A percentile compares a stretch with the other conserved stretches of the same genome.
phyloP scores from a whole-genome alignment of 164 flowering plant genomes.

The Cinnamomum chago region DNA sequence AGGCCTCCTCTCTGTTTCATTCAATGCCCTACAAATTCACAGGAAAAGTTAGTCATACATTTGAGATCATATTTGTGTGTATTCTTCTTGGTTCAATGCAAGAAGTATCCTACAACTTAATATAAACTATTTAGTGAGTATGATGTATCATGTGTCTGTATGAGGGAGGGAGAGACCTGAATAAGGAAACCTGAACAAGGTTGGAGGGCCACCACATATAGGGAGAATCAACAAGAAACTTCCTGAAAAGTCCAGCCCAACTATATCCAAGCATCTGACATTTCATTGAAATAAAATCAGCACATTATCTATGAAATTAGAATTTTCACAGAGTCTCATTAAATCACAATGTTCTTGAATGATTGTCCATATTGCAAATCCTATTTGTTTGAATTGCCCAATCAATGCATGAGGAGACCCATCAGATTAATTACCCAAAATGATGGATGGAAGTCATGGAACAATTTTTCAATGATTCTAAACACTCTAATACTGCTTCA shows the following conservation, averaged over 20 bases:
- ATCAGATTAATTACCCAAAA: no score
- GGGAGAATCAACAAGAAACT: constrained; percentile 12
- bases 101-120: no score
- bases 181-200: constrained; percentile 14
- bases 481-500: no score
- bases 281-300: neutral
- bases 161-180: constrained; percentile 4
- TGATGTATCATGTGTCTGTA: neutral
- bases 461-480: no score
- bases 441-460: no score
- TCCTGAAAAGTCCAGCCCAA: constrained; percentile 16
- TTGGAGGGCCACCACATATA: constrained; percentile 18
- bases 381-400: no score
- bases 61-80: no score
- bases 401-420: no score
- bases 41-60: neutral
- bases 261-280: constrained; percentile 14
- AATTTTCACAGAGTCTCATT: no score
- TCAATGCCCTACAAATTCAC: constrained; percentile 43
- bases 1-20: constrained; percentile 40
- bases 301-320: neutral
- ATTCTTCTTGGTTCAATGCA: no score
- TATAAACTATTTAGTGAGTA: neutral
- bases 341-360: no score
- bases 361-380: no score